Base-by-base conservation (phyloP, 352 stramenopile genomes). In the Globisporangium irregulare region DNA sequence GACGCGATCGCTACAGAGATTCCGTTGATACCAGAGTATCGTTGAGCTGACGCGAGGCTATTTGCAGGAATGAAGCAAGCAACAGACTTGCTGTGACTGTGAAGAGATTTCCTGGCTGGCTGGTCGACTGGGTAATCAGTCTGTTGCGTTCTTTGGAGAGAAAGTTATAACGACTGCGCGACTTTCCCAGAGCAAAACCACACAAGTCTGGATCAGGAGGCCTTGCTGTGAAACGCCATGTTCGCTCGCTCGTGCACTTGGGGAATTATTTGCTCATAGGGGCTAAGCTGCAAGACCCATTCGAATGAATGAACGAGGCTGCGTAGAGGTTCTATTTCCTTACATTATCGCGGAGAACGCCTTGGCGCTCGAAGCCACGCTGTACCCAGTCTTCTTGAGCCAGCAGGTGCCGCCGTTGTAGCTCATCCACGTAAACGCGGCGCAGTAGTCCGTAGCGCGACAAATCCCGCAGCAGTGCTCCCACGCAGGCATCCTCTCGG, bases 341-440 rank as follows among this genome's bases (percentile, higher is more conserved):
- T 34, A 34, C 10, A 57, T 24, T 8, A 57, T 25, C 51, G 24
- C 24, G 1, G 24, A 57, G 24, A 57, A 34, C 8, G 51, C 51
- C 2, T 24, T 24, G 24, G 27, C 24, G 22, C 51, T 57, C 14
- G 51, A 57, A 25, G 51, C 14, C n/a, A 56, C 50, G 50, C n/a
- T 29, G 10, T 56, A 56, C 18, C 9, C 50, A 22, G 50, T 56
- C 50, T 29, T 56, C 50, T 56, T 56, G 50, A 78, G 59, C 66
- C 71, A 79, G 65, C 73, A 79, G n/a, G 34, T 64, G 25, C 73
- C 70, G 41, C 70, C 64, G 9, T 76, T 74, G 58, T 63, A 75
- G 1, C 43, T 66, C 4, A 65, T 74, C 53, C 66, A 76, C 25
- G 68, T 76, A 65, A 72, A 76, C 22, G 68, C 73, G 32, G 68